Evolutionary conservation across 2,329 filamentous ascomycete species (phyloP).

Genomic region (Fusarium decemcellulare): DNA sequence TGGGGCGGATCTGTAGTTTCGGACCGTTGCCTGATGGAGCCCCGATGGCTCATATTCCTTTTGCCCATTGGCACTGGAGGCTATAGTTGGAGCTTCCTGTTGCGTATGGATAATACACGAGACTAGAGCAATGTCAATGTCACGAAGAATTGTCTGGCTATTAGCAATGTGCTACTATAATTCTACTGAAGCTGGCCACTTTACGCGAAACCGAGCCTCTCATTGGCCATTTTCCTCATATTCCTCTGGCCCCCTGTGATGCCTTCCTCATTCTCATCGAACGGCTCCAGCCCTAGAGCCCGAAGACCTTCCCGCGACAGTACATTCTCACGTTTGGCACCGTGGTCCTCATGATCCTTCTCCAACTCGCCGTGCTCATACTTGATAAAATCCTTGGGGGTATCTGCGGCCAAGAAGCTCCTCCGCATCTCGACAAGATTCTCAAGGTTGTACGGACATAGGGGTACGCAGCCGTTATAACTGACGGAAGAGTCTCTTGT

Average conservation of each 20-base stretch:
- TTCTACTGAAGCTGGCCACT: too few species aligned
- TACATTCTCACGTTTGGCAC: conserved; percentile 47
- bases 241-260: neutral
- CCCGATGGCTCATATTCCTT: too few species aligned
- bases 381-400: conserved; percentile 75
- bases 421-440: conserved; percentile 77
- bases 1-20: too few species aligned
- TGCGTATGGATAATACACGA: too few species aligned
- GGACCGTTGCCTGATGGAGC: too few species aligned
- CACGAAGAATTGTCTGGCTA: too few species aligned
- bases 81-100: too few species aligned
- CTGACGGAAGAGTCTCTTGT: conserved; percentile 77
- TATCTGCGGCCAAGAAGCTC: conserved; percentile 73
- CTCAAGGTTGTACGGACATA: conserved; percentile 77
- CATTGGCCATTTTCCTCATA: neutral
- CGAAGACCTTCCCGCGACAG: conserved; percentile 34
- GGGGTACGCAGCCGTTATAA: conserved; percentile 85
- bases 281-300: conserved; percentile 9
- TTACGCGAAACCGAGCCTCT: neutral
- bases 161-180: too few species aligned
- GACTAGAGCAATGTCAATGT: too few species aligned
- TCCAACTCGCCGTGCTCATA: conserved; percentile 68
- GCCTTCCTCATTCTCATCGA: neutral
- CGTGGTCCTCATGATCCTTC: conserved; percentile 60
- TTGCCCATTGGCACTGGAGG: too few species aligned